Conservation (phyloP, 176 grass and related monocot genomes). For the Oryza officinalis region DNA sequence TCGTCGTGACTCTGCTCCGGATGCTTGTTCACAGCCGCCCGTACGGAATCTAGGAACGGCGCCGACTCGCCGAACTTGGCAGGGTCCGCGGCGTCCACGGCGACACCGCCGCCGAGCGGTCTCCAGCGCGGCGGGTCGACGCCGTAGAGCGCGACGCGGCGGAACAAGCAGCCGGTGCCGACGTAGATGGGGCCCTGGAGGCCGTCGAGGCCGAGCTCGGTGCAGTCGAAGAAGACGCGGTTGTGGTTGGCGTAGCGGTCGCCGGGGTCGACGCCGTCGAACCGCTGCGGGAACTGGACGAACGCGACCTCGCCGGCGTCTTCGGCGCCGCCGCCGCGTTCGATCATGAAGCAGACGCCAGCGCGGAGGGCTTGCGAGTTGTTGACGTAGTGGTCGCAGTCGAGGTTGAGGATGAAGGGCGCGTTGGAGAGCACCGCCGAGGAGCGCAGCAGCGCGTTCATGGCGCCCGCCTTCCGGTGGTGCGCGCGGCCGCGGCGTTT, state of each 20-base stretch:
- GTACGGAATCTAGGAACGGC: background rate
- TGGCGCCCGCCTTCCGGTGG: constrained; percentile 31
- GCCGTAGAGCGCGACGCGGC: constrained; percentile 22
- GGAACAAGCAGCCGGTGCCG: constrained; percentile 34
- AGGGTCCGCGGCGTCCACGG: background rate
- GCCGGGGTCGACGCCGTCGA: constrained; percentile 65
- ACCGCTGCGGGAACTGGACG: constrained; percentile 76
- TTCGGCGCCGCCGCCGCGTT: background rate
- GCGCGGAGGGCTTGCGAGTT: constrained; percentile 24
- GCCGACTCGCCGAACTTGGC: constrained; percentile 2
- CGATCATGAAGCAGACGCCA: constrained; percentile 20
- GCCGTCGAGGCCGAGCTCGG: constrained; percentile 77
- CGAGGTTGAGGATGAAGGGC: constrained; percentile 38
- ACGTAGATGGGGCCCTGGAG: constrained; percentile 54
- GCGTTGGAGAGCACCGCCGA: constrained; percentile 38
- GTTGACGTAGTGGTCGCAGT: constrained; percentile 47
- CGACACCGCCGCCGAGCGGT: background rate
- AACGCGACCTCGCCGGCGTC: constrained; percentile 33
- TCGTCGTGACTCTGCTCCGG: background rate
- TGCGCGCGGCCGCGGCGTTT: background rate
- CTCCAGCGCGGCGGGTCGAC: constrained; percentile 21
- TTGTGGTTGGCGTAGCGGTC: constrained; percentile 78
- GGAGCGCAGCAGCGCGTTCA: constrained; percentile 38
- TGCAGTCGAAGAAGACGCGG: constrained; percentile 76
- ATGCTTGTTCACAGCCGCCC: background rate